These are phyloP conservation scores for Lichenothelia convexa DNA, from an alignment of 495 filamentous ascomycete genomes.

Conservation along the genomic window DNA sequence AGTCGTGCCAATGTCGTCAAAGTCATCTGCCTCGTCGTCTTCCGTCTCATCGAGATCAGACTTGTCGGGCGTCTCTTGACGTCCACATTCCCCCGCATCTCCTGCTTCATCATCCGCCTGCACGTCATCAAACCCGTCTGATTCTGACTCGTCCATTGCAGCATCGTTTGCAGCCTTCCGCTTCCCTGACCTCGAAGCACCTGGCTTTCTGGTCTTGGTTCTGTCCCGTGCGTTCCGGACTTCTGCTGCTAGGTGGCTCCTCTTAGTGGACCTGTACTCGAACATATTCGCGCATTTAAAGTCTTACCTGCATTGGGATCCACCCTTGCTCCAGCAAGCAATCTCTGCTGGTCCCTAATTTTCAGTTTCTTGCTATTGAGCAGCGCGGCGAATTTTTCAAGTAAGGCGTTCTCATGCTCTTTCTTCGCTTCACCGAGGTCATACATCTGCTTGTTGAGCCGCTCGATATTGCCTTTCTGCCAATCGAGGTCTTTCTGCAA, in stretches of 20 bases:
- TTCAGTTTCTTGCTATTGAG: conserved; percentile 86
- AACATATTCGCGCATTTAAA: background rate
- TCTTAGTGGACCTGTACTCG: background rate
- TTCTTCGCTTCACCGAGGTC: conserved; percentile 21
- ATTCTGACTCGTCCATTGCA: conserved; percentile 5
- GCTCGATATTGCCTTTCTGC: conserved; percentile 26
- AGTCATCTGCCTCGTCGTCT: conserved; percentile 10
- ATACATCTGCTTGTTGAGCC: conserved; percentile 19
- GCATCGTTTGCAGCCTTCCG: conserved; percentile 13
- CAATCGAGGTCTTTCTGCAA: conserved; percentile 27
- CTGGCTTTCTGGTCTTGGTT: conserved; percentile 7
- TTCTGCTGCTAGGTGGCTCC: background rate
- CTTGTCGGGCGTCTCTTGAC: conserved; percentile 6
- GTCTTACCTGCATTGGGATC: conserved; percentile 24
- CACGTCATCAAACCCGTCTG: conserved; percentile 11
- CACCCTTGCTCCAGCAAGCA: conserved; percentile 41
- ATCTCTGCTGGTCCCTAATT: conserved; percentile 61
- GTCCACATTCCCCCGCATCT: conserved; percentile 1
- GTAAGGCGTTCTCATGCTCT: conserved; percentile 48
- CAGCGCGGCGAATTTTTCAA: conserved; percentile 51
- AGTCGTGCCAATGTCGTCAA: conserved; percentile 1
- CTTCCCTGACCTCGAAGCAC: conserved; percentile 13
- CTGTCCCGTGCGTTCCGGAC: background rate
- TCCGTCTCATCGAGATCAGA: conserved; percentile 13
- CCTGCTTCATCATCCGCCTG: conserved; percentile 5